phyloP scores from a whole-genome alignment of 805 yeast genomes.

The Wickerhamiella azymoides region DNA sequence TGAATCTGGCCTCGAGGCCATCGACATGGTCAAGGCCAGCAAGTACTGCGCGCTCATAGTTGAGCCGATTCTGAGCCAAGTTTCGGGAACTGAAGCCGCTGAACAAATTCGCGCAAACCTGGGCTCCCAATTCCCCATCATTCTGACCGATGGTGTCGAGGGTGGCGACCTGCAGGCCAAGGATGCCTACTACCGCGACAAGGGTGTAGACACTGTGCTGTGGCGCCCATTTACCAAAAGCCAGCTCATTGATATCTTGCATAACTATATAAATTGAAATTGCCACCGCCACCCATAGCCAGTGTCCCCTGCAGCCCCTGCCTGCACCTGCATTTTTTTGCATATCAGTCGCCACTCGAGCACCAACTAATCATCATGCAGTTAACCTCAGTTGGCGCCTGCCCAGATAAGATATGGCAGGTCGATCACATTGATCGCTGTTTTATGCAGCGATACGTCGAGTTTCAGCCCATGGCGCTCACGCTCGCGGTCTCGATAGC shows the following conservation, averaged over 20 bases:
- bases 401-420: conserved; percentile 16
- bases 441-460: conserved; percentile 17
- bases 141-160: conserved; percentile 30
- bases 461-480: conserved; percentile 10
- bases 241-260: neutral
- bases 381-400: neutral
- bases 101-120: conserved; percentile 68
- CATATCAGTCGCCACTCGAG: no score
- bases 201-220: conserved; percentile 84
- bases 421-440: conserved; percentile 17
- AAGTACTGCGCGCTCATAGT: conserved; percentile 40
- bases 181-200: conserved; percentile 42
- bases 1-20: conserved; percentile 83
- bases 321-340: no score
- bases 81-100: conserved; percentile 70
- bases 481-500: conserved; percentile 5
- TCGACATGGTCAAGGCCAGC: conserved; percentile 60
- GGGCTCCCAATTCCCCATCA: conserved; percentile 75
- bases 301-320: no score
- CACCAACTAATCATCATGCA: neutral
- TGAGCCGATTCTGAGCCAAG: conserved; percentile 43
- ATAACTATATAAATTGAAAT: neutral
- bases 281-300: no score
- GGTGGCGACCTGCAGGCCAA: conserved; percentile 7
- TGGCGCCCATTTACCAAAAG: conserved; percentile 83